phyloP scores from a whole-genome alignment of 2,329 filamentous ascomycete species.

The Sclerotinia minor region DNA sequence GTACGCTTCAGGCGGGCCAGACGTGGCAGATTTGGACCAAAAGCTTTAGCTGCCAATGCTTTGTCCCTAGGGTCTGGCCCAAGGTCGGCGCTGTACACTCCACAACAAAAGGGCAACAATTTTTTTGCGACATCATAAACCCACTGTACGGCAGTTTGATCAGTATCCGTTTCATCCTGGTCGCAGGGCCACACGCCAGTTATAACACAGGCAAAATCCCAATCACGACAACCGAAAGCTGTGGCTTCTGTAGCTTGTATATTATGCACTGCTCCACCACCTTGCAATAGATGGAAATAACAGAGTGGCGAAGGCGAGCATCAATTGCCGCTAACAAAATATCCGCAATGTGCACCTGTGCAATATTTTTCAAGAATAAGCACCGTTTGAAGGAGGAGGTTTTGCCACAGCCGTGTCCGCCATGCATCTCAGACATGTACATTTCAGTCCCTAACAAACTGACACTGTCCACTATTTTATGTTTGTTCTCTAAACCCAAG shows the following conservation, averaged over 20 bases:
- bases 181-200: conserved; percentile 62
- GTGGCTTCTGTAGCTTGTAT: conserved; percentile 47
- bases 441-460: conserved; percentile 59
- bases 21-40: conserved; percentile 54
- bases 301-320: conserved; percentile 45
- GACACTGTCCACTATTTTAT: conserved; percentile 48
- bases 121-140: conserved; percentile 53
- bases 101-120: conserved; percentile 52
- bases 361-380: conserved; percentile 56
- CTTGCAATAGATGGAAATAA: conserved; percentile 63
- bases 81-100: conserved; percentile 61
- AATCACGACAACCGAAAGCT: conserved; percentile 64
- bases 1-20: conserved; percentile 53
- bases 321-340: conserved; percentile 49
- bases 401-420: conserved; percentile 56
- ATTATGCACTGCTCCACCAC: conserved; percentile 54
- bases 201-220: conserved; percentile 64
- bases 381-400: conserved; percentile 66
- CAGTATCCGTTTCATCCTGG: conserved; percentile 48
- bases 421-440: conserved; percentile 61
- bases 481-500: conserved; percentile 43
- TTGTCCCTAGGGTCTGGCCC: conserved; percentile 61
- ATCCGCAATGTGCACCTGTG: conserved; percentile 40
- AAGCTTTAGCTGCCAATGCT: conserved; percentile 53
- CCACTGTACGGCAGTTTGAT: conserved; percentile 50